A percentile compares a stretch with the other conserved stretches of the same genome.
Evolutionary conservation across 1,139 yeast species (phyloP).

Genomic region (Debaryomyces udenii): DNA sequence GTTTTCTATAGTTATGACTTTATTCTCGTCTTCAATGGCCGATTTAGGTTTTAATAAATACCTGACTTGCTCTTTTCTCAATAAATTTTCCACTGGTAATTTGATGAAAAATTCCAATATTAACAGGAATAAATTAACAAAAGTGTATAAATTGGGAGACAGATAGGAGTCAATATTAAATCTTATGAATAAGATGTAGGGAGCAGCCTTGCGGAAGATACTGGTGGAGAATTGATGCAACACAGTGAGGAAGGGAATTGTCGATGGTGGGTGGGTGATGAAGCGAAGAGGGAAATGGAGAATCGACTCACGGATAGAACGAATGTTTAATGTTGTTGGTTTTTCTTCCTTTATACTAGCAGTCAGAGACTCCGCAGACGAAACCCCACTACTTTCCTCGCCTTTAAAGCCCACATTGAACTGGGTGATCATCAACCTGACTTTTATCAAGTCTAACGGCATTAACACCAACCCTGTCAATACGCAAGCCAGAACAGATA

Average conservation of each 20-base stretch:
- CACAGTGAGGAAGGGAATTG: slow-evolving; percentile 54
- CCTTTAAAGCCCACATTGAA: slow-evolving; percentile 27
- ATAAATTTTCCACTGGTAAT: slow-evolving; percentile 84
- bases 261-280: slow-evolving; percentile 58
- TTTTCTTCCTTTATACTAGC: slow-evolving; percentile 8
- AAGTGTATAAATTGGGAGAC: slow-evolving; percentile 60
- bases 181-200: slow-evolving; percentile 65
- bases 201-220: slow-evolving; percentile 69
- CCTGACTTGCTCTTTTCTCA: slow-evolving; percentile 79
- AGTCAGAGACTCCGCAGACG: slow-evolving; percentile 8
- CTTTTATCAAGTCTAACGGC: slow-evolving; percentile 81
- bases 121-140: slow-evolving; percentile 58
- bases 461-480: slow-evolving; percentile 75
- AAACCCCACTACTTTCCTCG: slow-evolving; percentile 8
- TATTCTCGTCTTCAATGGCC: slow-evolving; percentile 29
- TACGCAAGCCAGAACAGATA: slow-evolving; percentile 73
- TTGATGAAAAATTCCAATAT: slow-evolving; percentile 70
- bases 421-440: slow-evolving; percentile 72
- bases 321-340: slow-evolving; percentile 20
- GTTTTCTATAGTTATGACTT: slow-evolving; percentile 42
- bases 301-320: slow-evolving; percentile 44
- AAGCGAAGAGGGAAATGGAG: slow-evolving; percentile 42
- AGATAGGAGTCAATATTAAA: slow-evolving; percentile 72
- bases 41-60: slow-evolving; percentile 53
- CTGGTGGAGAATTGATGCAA: slow-evolving; percentile 66